Evolutionary conservation across 345 rosid genomes (phyloP).

Genomic region (Hypericum perforatum): DNA sequence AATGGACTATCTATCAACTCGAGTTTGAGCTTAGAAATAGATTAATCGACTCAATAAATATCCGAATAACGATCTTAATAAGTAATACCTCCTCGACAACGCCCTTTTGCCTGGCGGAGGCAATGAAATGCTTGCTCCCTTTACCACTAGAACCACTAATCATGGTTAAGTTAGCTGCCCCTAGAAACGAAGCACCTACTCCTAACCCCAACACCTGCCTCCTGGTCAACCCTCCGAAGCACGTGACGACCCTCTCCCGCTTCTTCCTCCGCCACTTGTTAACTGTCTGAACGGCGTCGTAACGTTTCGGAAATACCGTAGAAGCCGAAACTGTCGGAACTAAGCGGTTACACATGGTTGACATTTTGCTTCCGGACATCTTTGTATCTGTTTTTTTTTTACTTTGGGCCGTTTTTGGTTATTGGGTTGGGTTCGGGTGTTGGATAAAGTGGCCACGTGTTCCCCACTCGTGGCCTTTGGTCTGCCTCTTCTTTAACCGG

Average conservation of each 20-base stretch:
- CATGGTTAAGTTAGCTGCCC: constrained; percentile 35
- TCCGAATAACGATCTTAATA: too few relatives aligned
- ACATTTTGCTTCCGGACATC: constrained; percentile 6
- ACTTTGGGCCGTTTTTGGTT: constrained; percentile 1
- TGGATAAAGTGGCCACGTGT: constrained; percentile 9
- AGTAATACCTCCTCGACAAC: constrained; percentile 67
- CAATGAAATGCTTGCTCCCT: constrained; percentile 44
- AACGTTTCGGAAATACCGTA: too few relatives aligned
- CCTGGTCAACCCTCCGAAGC: constrained; percentile 32
- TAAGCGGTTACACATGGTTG: constrained; percentile 21
- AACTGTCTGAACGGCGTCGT: constrained; percentile 13
- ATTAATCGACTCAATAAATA: too few relatives aligned
- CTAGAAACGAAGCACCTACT: constrained; percentile 51
- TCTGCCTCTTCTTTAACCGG: background rate
- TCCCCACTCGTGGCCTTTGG: background rate
- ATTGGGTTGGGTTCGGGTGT: constrained; percentile 4
- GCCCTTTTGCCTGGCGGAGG: constrained; percentile 62
- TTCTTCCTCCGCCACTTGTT: constrained; percentile 12
- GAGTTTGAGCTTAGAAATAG: too few relatives aligned
- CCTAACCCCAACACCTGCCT: constrained; percentile 36
- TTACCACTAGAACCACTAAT: constrained; percentile 21
- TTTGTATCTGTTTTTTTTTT: background rate
- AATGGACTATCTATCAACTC: too few relatives aligned
- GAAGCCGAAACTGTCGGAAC: too few relatives aligned
- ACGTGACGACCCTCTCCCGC: constrained; percentile 14